Evolutionary conservation across 306 rosid species (phyloP).

Genomic region (Quercus bicolor): DNA sequence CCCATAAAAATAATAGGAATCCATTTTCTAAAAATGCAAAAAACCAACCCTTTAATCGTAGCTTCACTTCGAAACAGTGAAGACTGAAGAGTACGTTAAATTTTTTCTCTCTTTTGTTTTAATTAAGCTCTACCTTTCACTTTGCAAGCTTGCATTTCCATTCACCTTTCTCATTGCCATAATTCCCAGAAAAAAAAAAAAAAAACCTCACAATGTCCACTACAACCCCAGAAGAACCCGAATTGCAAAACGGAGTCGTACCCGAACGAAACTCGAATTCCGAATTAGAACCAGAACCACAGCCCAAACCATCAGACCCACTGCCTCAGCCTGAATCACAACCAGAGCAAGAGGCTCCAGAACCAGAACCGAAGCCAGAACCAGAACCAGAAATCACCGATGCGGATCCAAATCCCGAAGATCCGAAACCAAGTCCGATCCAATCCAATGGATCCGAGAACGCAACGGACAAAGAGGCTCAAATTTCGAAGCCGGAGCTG

Average conservation of each 20-base stretch:
- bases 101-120: no score
- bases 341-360: slow-evolving; percentile 1
- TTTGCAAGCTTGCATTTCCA: not conserved
- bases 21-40: no score
- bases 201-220: slow-evolving; percentile 33
- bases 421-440: slow-evolving; percentile 27
- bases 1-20: no score
- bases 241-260: slow-evolving; percentile 22
- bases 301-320: slow-evolving; percentile 7
- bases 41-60: no score
- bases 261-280: not conserved
- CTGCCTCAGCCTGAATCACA: not conserved
- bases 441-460: slow-evolving; percentile 21
- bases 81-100: no score
- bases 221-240: slow-evolving; percentile 25
- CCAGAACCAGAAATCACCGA: not conserved
- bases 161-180: no score
- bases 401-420: slow-evolving; percentile 35
- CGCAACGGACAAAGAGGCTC: slow-evolving; percentile 3
- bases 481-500: slow-evolving; percentile 40
- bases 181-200: not conserved
- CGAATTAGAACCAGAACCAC: slow-evolving; percentile 2
- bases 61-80: no score
- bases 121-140: not conserved
- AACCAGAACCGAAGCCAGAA: slow-evolving; percentile 8